Conservation (phyloP, 345 rosid species). For the Populus euphratica region DNA sequence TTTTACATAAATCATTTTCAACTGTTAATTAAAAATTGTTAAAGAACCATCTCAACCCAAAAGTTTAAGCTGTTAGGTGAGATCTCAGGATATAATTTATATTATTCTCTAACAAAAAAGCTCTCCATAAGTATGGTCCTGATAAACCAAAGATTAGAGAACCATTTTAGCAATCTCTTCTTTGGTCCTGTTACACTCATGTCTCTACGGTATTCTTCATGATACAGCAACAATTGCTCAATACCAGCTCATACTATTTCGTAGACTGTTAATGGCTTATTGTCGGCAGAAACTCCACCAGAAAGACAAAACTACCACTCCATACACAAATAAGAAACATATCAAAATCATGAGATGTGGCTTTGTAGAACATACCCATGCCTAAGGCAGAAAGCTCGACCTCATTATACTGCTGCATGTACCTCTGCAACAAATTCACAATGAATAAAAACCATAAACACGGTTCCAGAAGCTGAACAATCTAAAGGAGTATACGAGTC, state of each 20-base stretch:
- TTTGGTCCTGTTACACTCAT: neutral
- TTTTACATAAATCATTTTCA: neutral
- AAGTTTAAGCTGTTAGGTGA: too few relatives aligned
- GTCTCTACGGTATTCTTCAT: neutral
- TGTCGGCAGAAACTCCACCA: neutral
- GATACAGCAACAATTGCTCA: neutral
- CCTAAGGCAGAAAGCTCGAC: conserved; percentile 94
- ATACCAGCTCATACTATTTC: neutral
- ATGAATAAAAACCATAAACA: neutral
- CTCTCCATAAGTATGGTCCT: neutral
- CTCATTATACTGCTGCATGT: conserved; percentile 82
- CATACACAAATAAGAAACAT: neutral
- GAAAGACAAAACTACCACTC: neutral
- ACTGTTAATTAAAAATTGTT: neutral
- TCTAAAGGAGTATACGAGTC: neutral
- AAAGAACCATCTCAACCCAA: too few relatives aligned
- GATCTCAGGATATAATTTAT: too few relatives aligned
- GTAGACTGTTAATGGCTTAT: neutral
- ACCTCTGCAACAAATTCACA: conserved; percentile 51
- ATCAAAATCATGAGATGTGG: neutral
- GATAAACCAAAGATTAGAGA: neutral
- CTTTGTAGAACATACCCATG: conserved; percentile 56
- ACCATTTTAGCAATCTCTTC: neutral
- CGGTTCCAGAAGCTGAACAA: neutral
- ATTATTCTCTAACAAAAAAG: neutral